These are phyloP conservation scores for Nissolia schottii DNA, from an alignment of 306 rosid species.

Conservation along the genomic window DNA sequence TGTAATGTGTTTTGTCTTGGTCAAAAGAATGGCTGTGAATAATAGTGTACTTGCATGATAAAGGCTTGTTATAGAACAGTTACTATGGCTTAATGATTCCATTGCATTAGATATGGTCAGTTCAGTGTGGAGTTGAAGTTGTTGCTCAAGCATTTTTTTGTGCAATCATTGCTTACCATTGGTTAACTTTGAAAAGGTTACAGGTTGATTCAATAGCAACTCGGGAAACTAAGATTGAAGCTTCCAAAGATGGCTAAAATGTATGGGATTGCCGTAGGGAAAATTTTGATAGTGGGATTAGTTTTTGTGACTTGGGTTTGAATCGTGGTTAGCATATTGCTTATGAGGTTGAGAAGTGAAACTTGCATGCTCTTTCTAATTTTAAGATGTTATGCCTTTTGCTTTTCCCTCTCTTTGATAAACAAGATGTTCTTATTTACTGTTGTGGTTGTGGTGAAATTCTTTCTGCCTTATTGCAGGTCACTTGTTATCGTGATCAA, in stretches of 20 bases:
- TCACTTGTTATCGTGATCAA: slow-evolving; percentile 1
- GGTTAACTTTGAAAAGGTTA: background rate
- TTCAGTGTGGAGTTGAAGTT: background rate
- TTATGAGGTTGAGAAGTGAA: background rate
- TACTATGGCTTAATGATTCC: background rate
- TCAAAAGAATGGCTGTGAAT: background rate
- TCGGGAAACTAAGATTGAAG: background rate
- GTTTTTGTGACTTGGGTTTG: background rate
- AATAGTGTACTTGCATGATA: background rate
- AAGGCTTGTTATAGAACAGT: background rate
- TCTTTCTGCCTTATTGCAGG: background rate
- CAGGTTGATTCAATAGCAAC: background rate
- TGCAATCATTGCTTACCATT: background rate
- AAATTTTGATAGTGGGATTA: background rate
- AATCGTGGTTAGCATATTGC: background rate
- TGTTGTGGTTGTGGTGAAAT: background rate
- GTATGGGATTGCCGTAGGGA: background rate
- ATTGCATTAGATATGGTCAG: background rate
- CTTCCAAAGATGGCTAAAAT: background rate
- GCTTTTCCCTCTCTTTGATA: background rate
- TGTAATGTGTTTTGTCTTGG: background rate
- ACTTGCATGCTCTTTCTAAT: background rate
- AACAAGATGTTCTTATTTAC: background rate
- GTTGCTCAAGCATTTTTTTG: no score
- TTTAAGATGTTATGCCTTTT: background rate